Conservation (phyloP, 768 basidiomycete genomes). For the Rhodotorula graminis region DNA sequence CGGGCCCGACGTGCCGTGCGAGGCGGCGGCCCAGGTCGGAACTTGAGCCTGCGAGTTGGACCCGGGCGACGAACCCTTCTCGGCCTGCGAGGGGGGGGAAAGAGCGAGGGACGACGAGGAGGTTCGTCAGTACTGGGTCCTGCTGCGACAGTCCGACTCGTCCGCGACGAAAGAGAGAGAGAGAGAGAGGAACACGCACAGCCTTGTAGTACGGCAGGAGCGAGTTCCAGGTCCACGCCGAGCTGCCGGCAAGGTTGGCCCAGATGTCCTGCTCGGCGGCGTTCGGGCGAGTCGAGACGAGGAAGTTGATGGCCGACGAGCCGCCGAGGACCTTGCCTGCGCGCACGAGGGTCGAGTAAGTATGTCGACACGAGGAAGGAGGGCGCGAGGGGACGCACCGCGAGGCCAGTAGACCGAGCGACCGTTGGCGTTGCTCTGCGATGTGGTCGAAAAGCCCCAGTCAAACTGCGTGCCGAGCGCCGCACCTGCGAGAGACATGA, state of each 20-base stretch:
- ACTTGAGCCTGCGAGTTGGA: neutral
- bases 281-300: constrained; percentile 7
- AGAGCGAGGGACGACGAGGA: neutral
- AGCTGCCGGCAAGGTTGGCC: neutral
- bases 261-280: constrained; percentile 11
- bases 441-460: constrained; percentile 18
- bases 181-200: neutral
- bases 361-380: neutral
- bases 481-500: neutral
- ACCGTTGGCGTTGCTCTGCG: constrained; percentile 14
- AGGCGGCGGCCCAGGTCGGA: neutral
- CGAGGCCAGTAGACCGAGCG: constrained; percentile 19
- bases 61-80: constrained; percentile 1
- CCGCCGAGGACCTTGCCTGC: constrained; percentile 37
- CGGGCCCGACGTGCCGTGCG: constrained; percentile 16
- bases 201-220: constrained; percentile 22
- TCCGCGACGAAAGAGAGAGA: no score
- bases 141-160: no score
- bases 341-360: neutral
- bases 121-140: no score
- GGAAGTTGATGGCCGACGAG: constrained; percentile 36
- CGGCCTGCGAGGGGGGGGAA: constrained; percentile 4
- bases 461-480: constrained; percentile 1
- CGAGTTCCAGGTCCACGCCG: neutral
- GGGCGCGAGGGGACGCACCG: neutral